These are phyloP conservation scores for Leishmania martiniquensis DNA, from an alignment of 208 protist species.

Conservation along the genomic window DNA sequence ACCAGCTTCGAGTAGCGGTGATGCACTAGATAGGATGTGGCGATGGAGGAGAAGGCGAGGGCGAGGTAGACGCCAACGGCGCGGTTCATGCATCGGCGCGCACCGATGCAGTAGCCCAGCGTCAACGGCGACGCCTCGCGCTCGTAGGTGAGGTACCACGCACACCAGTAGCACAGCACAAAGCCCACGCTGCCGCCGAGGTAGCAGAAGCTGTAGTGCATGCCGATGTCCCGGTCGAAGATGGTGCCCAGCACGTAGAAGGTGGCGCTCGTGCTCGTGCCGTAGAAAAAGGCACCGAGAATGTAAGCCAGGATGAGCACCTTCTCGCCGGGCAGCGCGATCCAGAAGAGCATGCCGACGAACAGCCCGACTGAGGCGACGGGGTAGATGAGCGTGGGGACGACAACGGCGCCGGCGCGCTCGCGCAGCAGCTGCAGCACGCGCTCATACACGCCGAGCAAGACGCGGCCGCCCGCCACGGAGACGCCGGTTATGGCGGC, in stretches of 20 bases:
- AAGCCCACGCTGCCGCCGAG: slow-evolving; percentile 43
- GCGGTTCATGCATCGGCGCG: slow-evolving; percentile 48
- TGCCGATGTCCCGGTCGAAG: slow-evolving; percentile 59
- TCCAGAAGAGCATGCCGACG: slow-evolving; percentile 46
- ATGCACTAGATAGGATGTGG: slow-evolving; percentile 32
- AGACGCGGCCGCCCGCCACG: slow-evolving; percentile 45
- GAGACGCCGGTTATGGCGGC: slow-evolving; percentile 47
- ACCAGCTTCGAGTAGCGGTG: slow-evolving; percentile 47
- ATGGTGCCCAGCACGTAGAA: slow-evolving; percentile 56
- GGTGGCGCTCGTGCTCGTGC: slow-evolving; percentile 50
- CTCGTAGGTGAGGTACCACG: slow-evolving; percentile 46
- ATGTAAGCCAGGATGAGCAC: slow-evolving; percentile 44
- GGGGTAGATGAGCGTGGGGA: slow-evolving; percentile 37
- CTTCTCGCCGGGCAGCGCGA: slow-evolving; percentile 42
- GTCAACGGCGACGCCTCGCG: slow-evolving; percentile 28
- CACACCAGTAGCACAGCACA: slow-evolving; percentile 42
- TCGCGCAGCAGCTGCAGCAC: slow-evolving; percentile 27
- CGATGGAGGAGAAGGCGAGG: slow-evolving; percentile 19
- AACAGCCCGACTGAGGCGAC: slow-evolving; percentile 37
- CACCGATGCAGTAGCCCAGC: slow-evolving; percentile 33
- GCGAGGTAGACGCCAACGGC: slow-evolving; percentile 47
- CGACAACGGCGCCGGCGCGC: slow-evolving; percentile 18
- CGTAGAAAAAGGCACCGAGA: slow-evolving; percentile 43
- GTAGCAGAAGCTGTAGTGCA: slow-evolving; percentile 67
- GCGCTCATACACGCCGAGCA: slow-evolving; percentile 47